Base-by-base conservation (phyloP, 306 rosid genomes). In the Corylus heterophylla region DNA sequence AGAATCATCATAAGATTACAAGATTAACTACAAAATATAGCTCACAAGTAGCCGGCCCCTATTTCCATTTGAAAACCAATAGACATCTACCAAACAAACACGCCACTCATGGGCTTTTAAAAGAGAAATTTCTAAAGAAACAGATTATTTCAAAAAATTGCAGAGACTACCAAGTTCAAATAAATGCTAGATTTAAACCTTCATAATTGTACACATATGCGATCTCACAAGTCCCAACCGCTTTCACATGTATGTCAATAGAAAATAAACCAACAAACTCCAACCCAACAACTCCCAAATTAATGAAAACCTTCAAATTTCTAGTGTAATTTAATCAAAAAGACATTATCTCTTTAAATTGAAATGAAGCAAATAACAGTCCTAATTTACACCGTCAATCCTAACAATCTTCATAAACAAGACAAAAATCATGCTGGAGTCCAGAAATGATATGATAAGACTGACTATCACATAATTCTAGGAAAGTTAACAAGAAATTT, bases 331-430 rank as follows among this genome's bases (percentile, higher is more conserved):
- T 39, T 4, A 66, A 9, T 66, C 4, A 10, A 39, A 66, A 66
- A 37, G 27, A 18, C 49, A 16, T 7, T 3, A 39, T 54, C 49
- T 44, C 69, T 44, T 80, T 52, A 42, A 37, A 52, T 49, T 66
- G 63, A 68, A 75, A 20, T 51, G 54, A 58, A 67, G 68, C 61
- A 69, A 74, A 44, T 74, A 27, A 55, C 22, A 74, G 68, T 27
- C 54, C 39, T 12, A 72, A 62, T 35, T 29, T 63, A 7, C 16
- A 44, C 37, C 13, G 63, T 37, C 29, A 44, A 51, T 39, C 37
- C 61, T 67, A 66, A 22, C 18, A 72, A 13, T 42, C n/a, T 5
- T 48, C 45, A 80, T 56, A 69, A 54, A 54, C 54, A 81, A 69
- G 44, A 54, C 39, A 52, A 75, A 62, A 39, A 70, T 27, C 58